Percentiles rank a stretch among this genome's conserved stretches.
Conservation (phyloP, 2,329 filamentous ascomycete species). For the Talaromyces verruculosus region DNA sequence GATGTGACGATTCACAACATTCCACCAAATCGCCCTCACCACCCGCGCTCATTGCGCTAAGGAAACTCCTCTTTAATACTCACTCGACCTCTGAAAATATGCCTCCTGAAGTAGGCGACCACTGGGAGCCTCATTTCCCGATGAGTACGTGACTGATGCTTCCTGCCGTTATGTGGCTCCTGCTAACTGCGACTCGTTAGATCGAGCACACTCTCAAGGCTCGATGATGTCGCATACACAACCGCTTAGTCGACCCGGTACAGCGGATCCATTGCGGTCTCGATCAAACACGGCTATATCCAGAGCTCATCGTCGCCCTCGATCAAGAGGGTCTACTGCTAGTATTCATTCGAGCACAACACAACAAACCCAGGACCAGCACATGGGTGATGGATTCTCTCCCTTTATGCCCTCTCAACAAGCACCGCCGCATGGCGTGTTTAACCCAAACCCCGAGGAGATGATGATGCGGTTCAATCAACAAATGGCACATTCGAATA, state of each 20-base stretch:
- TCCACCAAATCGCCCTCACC: constrained; percentile 27
- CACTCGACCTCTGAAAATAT: constrained; percentile 27
- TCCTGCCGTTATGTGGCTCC: constrained; percentile 12
- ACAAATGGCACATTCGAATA: constrained; percentile 41
- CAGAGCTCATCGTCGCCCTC: constrained; percentile 42
- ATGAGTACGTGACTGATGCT: constrained; percentile 24
- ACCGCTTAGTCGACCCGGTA: constrained; percentile 42
- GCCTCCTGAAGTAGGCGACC: constrained; percentile 38
- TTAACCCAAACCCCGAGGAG: constrained; percentile 44
- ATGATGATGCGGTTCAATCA: constrained; percentile 48
- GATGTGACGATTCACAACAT: constrained; percentile 33
- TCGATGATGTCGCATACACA: constrained; percentile 42
- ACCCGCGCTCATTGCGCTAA: constrained; percentile 16
- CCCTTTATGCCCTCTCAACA: constrained; percentile 42
- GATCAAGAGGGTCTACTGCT: constrained; percentile 49
- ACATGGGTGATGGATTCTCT: constrained; percentile 40
- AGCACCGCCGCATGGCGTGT: constrained; percentile 36
- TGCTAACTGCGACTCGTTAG: constrained; percentile 26
- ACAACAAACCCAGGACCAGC: constrained; percentile 46
- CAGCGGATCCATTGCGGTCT: constrained; percentile 42
- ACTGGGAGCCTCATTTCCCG: constrained; percentile 22
- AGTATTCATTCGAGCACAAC: constrained; percentile 51
- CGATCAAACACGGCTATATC: constrained; percentile 45
- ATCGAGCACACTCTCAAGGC: constrained; percentile 38
- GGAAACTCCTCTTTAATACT: not conserved